phyloP scores from a whole-genome alignment of 2,329 filamentous ascomycete species.

The Pseudonectria foliicola region DNA sequence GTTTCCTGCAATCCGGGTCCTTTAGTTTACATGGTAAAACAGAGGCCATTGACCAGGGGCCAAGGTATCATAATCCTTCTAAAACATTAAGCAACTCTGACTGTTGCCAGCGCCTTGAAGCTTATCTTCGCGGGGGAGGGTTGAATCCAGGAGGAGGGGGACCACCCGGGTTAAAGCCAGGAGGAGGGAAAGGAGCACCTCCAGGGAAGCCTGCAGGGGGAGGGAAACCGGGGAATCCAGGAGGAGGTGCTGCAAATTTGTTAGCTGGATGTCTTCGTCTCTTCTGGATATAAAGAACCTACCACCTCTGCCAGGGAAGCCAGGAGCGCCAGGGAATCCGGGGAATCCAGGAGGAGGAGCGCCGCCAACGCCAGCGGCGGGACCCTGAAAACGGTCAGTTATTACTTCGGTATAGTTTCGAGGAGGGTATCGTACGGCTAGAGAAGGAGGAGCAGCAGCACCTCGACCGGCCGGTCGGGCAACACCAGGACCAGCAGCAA shows the following conservation, averaged over 20 bases:
- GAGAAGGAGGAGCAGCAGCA: constrained; percentile 55
- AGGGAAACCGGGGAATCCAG: constrained; percentile 45
- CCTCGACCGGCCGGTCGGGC: constrained; percentile 87
- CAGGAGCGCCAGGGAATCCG: constrained; percentile 43
- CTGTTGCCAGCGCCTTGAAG: constrained; percentile 19
- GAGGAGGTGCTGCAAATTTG: constrained; percentile 33
- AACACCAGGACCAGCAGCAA: constrained; percentile 81
- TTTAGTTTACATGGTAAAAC: constrained; percentile 13
- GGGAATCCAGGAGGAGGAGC: constrained; percentile 56
- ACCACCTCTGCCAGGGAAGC: constrained; percentile 46
- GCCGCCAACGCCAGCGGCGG: constrained; percentile 77
- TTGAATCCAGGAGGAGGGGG: constrained; percentile 67
- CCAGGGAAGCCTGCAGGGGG: constrained; percentile 37
- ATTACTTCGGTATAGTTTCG: background rate
- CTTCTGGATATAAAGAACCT: constrained; percentile 25
- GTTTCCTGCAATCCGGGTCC: constrained; percentile 9
- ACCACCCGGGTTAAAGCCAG: constrained; percentile 44
- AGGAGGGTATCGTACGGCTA: constrained; percentile 52
- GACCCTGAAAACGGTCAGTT: constrained; percentile 45
- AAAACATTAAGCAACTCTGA: constrained; percentile 16
- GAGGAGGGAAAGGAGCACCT: constrained; percentile 39
- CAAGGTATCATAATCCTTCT: constrained; percentile 19
- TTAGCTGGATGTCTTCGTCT: constrained; percentile 28
- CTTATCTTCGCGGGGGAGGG: constrained; percentile 57
- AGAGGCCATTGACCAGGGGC: constrained; percentile 14